Evolutionary conservation across 805 yeast species (phyloP), one percentile per base, ranked within the genome.

Genomic region (Cyberlindnera xylosilytica): DNA sequence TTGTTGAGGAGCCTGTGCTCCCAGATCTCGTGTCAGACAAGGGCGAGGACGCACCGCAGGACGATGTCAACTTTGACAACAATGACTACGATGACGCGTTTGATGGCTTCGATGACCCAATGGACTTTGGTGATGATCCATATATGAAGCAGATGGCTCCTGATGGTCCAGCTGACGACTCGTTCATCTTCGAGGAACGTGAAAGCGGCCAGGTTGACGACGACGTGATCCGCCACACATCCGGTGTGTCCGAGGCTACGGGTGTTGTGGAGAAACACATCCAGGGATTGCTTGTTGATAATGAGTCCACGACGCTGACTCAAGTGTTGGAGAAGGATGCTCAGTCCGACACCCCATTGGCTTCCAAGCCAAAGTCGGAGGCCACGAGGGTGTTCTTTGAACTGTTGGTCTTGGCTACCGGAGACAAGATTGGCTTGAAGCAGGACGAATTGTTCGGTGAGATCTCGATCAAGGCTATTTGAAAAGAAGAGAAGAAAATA

Each of bases 371-470:
- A 45, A 73, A 73, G 55, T 67, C 71, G 50, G 81, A 82, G 52
- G 87, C 88, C 17, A 78, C 87, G 3, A 74, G 78, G 53, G 72
- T 86, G 41, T 89, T 89, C 63, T 89, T 88, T 55, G 95, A 89
- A 59, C 61, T 89, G 58, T 69, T 89, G 52, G 91, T 88, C 4
- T 69, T 89, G 44, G 95, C 95, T 2, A 82, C 93, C 6, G 71
- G 79, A 34, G 89, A 83, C 52, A 81, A 91, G 41, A 66, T 89
- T 35, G 66, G 68, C 13, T 61, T 88, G 32, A 63, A 76, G 28
- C 96, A 87, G 64, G 69, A 71, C 7, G 67, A 66, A 30, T 53
- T 83, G 17, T 87, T 81, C 50, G 83, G 81, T 4, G 77, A 74
- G 29, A 80, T 87, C 43, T 26, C 49, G 12, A 45, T 48, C 42